Evolutionary conservation across 768 basidiomycete genomes (phyloP), one percentile per base, ranked within the genome.

Genomic region (Artomyces pyxidatus): DNA sequence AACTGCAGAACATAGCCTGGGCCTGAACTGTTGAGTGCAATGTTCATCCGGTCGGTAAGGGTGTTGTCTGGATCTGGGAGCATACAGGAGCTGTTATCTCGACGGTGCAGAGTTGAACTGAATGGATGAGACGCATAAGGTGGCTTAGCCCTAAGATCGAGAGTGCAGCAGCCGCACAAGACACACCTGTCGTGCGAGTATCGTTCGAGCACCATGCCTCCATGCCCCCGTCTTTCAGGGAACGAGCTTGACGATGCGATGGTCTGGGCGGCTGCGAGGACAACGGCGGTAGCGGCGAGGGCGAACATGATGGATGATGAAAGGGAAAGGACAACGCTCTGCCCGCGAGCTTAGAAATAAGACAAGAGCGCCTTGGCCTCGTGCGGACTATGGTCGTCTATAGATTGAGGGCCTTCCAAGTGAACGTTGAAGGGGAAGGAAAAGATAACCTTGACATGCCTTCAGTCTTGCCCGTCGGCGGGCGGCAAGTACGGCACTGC

Each of bases 1-100:
- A 93, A 71, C 12, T 66, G 69, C 5, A 93, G 73, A 6, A 71
- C 69, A 61, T 80, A 91, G 22, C 81, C 83, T 37, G 75, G 60
- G 11, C 86, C 84, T 17, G 81, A 80, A 4, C 79, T 75, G 50
- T 76, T 78, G 39, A 88, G 73, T 29, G 82, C 73, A 0, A 62
- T 67, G 61, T 88, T 85, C 49, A 88, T 62, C 17, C 83, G 76
- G 60, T 80, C 75, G 3, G 85, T 81, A 2, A 78, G 51, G 17
- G 82, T 77, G 28, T 80, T 78, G 6, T 71, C 65, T 6, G 86
- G 83, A 55, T 80, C 69, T 19, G 83, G 70, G n/a, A 67, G 47
- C 22, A 65, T 58, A 53, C 67, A 68, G 17, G 57, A 57, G 21
- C 25, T 23, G 19, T 17, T 39, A 27, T 42, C 45, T 9, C 9